phyloP scores from a whole-genome alignment of 1,284 basidiomycete genomes.

The Boletus mariae region DNA sequence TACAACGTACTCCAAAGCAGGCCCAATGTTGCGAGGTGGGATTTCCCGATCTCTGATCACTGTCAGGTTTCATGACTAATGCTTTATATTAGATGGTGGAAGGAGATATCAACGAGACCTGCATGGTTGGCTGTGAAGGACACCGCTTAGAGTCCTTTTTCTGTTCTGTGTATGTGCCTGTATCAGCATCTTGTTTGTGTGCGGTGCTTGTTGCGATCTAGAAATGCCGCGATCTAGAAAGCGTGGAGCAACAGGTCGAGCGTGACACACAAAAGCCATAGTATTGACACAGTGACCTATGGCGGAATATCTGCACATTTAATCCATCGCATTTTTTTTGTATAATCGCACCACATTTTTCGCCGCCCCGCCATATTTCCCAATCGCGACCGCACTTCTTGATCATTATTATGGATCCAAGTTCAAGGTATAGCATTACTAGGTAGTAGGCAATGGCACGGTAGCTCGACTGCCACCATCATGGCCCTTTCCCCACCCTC shows the following conservation, averaged over 20 bases:
- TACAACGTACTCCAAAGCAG: slow-evolving; percentile 22
- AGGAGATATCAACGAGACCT: slow-evolving; percentile 33
- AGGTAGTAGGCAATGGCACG: too few species aligned
- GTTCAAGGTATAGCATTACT: too few species aligned
- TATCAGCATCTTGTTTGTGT: neutral
- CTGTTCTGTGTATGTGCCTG: neutral
- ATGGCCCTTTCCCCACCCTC: too few species aligned
- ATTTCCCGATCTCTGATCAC: neutral
- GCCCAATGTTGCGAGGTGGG: slow-evolving; percentile 30
- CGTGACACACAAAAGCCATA: too few species aligned
- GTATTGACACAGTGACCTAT: too few species aligned
- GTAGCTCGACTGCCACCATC: too few species aligned
- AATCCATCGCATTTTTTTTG: too few species aligned
- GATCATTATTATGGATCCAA: too few species aligned
- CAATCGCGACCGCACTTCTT: too few species aligned
- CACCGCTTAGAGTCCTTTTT: slow-evolving; percentile 16
- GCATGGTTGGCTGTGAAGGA: slow-evolving; percentile 38
- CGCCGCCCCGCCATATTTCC: too few species aligned
- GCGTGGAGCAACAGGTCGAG: neutral
- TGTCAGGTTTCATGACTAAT: neutral
- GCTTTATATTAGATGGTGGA: slow-evolving; percentile 35
- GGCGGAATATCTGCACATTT: too few species aligned
- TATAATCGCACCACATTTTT: too few species aligned
- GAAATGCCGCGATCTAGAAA: neutral
- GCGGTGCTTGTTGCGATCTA: neutral